A percentile compares a stretch with the other conserved stretches of the same genome.
phyloP scores from a whole-genome alignment of 2,329 filamentous ascomycete genomes.

The Fusarium incarnatum region DNA sequence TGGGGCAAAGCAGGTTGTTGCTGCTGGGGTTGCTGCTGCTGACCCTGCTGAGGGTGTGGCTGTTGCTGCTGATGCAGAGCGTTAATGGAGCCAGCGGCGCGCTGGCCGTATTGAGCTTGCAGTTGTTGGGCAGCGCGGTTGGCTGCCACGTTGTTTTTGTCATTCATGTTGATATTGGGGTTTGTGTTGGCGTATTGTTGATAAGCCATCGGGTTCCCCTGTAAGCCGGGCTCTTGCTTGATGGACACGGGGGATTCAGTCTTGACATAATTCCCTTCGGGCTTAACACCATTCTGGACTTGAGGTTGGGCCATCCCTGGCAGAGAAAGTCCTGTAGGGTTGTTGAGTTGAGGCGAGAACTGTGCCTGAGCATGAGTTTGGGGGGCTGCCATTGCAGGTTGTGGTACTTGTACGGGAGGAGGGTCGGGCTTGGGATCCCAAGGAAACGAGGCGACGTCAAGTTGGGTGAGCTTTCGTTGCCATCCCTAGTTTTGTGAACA shows the following conservation, averaged over 20 bases:
- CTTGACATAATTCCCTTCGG: conserved; percentile 60
- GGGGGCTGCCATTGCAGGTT: conserved; percentile 37
- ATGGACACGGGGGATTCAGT: conserved; percentile 59
- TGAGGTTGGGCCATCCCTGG: conserved; percentile 47
- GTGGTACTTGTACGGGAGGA: conserved; percentile 52
- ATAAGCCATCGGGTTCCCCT: conserved; percentile 50
- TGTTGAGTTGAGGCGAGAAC: conserved; percentile 47
- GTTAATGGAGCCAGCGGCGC: conserved; percentile 74
- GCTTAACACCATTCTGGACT: conserved; percentile 55
- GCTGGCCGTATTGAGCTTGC: conserved; percentile 69
- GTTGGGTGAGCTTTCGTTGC: conserved; percentile 89
- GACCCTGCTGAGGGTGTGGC: conserved; percentile 43
- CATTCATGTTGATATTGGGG: conserved; percentile 42
- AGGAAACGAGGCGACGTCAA: conserved; percentile 88
- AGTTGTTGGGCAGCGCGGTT: conserved; percentile 68
- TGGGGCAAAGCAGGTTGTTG: conserved; percentile 46
- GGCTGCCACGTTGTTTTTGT: conserved; percentile 58
- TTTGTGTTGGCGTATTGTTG: conserved; percentile 47
- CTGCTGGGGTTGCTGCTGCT: conserved; percentile 25
- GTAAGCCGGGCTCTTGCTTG: conserved; percentile 58
- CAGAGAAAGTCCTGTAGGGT: conserved; percentile 46
- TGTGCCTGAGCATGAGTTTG: conserved; percentile 49
- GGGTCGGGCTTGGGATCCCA: conserved; percentile 91
- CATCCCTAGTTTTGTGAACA: conserved; percentile 73
- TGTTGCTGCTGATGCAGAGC: conserved; percentile 63